Base-by-base conservation (phyloP, 139 green algal species). In the Diplosphaera chodatii region DNA sequence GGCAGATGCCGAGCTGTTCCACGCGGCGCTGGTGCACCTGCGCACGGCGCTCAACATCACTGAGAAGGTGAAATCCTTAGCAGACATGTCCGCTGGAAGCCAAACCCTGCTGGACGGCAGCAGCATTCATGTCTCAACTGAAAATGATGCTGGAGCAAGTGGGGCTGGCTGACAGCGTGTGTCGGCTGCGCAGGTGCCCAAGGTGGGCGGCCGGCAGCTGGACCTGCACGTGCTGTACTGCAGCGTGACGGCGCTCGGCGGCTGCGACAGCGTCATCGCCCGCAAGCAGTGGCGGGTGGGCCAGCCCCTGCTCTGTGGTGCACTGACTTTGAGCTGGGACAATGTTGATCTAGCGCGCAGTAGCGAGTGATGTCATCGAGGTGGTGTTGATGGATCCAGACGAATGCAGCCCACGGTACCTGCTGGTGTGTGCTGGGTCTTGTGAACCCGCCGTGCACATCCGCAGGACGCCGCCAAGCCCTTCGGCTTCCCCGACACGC, bases 231-330 rank as follows among this genome's bases (percentile, higher is more conserved):
- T 40, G 59, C 70, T 75, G 62, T 75, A 75, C 70, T 8, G 41
- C 30, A 63, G 67, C 27, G 70, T 75, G 20, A 75, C 68, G 1
- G 10, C 31, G 18, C 48, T 70, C 0, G 74, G 74, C 10, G 74
- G 74, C 10, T 73, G 68, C 37, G 63, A 72, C 3, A 30, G 56
- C 28, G 74, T 79, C 63, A 79, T 79, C 15, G 37, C 32, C 37
- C 55, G 37, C 41, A 79, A 79, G 64, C 74, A 75, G 27, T 79
- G 74, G 68, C 64, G 74, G 40, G 63, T 69, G 64, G 4, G 64
- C 31, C 29, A 3, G 8, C 8, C n/a, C n/a, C 4, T 21, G 59
- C 25, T 32, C 27, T 65, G 6, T 6, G 5, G 5, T 32, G 23
- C 25, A 6, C 37, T 10, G 37, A 6, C 37, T 20, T 48, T 48